Evolutionary conservation across 2,329 filamentous ascomycete genomes (phyloP).

Genomic region (Colletotrichum nymphaeae): DNA sequence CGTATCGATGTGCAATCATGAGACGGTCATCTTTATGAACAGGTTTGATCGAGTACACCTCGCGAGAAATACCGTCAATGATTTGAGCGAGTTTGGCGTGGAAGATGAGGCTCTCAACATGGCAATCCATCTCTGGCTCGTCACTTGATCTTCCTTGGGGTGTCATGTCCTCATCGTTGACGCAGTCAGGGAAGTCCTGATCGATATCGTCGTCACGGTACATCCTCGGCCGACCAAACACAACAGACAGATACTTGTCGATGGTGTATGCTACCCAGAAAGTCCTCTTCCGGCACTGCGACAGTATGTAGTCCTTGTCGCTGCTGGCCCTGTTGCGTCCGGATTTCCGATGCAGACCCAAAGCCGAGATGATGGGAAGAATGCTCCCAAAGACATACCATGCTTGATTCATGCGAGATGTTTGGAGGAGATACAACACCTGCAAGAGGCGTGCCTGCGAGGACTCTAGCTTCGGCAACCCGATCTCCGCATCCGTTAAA

Average conservation of each 20-base stretch:
- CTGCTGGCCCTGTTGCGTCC: constrained; percentile 16
- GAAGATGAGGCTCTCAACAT: constrained; percentile 59
- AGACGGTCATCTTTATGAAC: constrained; percentile 49
- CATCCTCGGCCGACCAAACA: constrained; percentile 69
- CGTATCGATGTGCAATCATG: constrained; percentile 50
- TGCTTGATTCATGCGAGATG: constrained; percentile 70
- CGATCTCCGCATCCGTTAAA: constrained; percentile 58
- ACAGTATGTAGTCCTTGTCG: constrained; percentile 54
- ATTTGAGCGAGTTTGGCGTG: constrained; percentile 56
- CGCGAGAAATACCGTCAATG: constrained; percentile 51
- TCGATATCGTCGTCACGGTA: constrained; percentile 74
- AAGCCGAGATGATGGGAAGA: constrained; percentile 60
- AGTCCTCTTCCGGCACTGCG: constrained; percentile 65
- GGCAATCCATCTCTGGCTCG: constrained; percentile 53
- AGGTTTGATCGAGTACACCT: constrained; percentile 52
- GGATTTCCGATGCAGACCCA: constrained; percentile 46
- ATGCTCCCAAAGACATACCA: constrained; percentile 71
- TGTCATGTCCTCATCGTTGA: constrained; percentile 69
- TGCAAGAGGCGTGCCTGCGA: constrained; percentile 69
- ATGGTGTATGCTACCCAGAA: constrained; percentile 74
- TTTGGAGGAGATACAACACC: constrained; percentile 68
- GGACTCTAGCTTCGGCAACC: constrained; percentile 64
- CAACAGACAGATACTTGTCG: constrained; percentile 72
- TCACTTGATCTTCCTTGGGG: constrained; percentile 45
- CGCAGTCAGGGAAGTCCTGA: constrained; percentile 65